Conservation (phyloP, 345 rosid species). For the Mercurialis annua region DNA sequence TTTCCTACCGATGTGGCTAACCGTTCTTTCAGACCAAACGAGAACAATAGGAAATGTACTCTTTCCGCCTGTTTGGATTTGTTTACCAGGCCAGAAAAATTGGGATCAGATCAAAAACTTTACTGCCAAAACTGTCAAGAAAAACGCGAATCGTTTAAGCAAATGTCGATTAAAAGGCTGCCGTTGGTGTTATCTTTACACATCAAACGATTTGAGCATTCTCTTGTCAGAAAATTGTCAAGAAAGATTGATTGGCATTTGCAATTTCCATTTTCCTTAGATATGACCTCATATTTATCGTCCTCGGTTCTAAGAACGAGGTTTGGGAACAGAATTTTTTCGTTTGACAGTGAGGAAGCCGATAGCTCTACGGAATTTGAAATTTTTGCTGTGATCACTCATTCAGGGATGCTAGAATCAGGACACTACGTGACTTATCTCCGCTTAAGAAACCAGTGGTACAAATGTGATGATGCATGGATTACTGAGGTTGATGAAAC, state of each 20-base stretch:
- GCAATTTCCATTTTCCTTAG: conserved; percentile 28
- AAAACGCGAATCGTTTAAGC: conserved; percentile 24
- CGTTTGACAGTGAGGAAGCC: conserved; percentile 21
- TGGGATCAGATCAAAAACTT: conserved; percentile 29
- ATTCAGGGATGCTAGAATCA: conserved; percentile 30
- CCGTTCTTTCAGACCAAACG: conserved; percentile 21
- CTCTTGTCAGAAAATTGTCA: conserved; percentile 15
- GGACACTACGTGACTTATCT: conserved; percentile 30
- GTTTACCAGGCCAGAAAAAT: conserved; percentile 33
- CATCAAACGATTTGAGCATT: conserved; percentile 32
- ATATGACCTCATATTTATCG: conserved; percentile 27
- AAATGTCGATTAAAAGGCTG: conserved; percentile 26
- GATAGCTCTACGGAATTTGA: conserved; percentile 26
- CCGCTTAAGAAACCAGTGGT: conserved; percentile 30
- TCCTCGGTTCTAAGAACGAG: conserved; percentile 26
- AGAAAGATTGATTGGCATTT: conserved; percentile 27
- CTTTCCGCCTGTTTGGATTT: conserved; percentile 29
- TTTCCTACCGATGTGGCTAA: conserved; percentile 6
- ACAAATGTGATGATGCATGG: conserved; percentile 34
- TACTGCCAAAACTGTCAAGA: conserved; percentile 30
- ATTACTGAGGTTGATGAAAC: conserved; percentile 28
- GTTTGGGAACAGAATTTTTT: conserved; percentile 26
- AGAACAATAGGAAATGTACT: conserved; percentile 13
- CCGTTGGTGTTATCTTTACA: conserved; percentile 33
- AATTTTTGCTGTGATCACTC: conserved; percentile 29